Base-by-base conservation (phyloP, 352 stramenopile species). In the Plasmopara viticola region DNA sequence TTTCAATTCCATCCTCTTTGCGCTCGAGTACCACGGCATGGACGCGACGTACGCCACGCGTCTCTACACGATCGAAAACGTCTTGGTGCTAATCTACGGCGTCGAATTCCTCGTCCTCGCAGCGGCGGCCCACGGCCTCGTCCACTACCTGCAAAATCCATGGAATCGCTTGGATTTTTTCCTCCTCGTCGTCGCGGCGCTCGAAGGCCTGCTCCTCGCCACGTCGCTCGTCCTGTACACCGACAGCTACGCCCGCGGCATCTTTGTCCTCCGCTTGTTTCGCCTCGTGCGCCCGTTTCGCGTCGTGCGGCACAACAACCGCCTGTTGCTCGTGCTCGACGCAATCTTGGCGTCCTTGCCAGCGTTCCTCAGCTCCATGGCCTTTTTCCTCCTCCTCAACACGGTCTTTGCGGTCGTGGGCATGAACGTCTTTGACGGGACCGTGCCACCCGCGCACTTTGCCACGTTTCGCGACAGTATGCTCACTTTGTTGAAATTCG, bases 401-500 rank as follows among this genome's bases (percentile, higher is more conserved):
- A 84, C 76, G 29, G 62, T 94, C 5, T 94, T 94, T 60, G 83
- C 78, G n/a, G 72, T 91, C 5, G 61, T 94, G 9, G 83, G 80
- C 8, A 91, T 91, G 83, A 85, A 88, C 50, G 50, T 91, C 7
- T 94, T 90, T 34, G 78, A 74, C 25, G 80, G 80, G 15, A 86
- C 78, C 43, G 90, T 91, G 30, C 83, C 80, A 8, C 33, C 72
- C 5, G 62, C 78, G 0, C 70, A 95, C 18, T 95, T 85, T 48
- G 86, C 93, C 38, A 91, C 85, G 7, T 95, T 92, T 45, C 76
- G 77, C 13, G 81, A 92, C 51, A 80, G 72, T 44, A 78, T 93
- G 66, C 66, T 95, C 3, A 92, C 83, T 9, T 66, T 95, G 1
- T 94, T 93, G 55, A 92, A 94, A 51, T 81, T 92, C 39, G 75